Conservation (phyloP, 2,329 filamentous ascomycete genomes). For the Salinomyces thailandicus region DNA sequence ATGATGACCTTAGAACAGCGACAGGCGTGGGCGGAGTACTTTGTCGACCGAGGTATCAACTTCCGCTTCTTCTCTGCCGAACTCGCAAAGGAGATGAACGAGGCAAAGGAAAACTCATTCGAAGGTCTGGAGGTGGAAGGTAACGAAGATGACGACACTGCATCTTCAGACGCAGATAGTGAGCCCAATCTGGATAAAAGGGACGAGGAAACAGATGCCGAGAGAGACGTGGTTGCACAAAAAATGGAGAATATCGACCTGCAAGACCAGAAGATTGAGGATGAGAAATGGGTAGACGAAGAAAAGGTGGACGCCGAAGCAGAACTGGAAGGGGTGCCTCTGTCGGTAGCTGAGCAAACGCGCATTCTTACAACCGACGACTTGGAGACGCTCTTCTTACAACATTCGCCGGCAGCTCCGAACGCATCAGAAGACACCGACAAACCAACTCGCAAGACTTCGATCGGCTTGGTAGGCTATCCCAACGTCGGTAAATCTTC, state of each 20-base stretch:
- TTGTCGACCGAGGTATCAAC: slow-evolving; percentile 67
- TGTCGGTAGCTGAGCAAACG: slow-evolving; percentile 38
- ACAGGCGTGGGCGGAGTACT: slow-evolving; percentile 74
- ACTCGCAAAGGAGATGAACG: slow-evolving; percentile 79
- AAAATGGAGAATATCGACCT: slow-evolving; percentile 37
- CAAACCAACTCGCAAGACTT: slow-evolving; percentile 53
- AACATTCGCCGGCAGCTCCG: slow-evolving; percentile 53
- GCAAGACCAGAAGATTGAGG: slow-evolving; percentile 33
- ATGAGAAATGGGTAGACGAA: slow-evolving; percentile 32
- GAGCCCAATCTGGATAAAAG: slow-evolving; percentile 22
- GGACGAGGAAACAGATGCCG: slow-evolving; percentile 33
- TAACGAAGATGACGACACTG: slow-evolving; percentile 37
- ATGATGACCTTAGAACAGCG: slow-evolving; percentile 92
- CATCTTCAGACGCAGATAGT: slow-evolving; percentile 22
- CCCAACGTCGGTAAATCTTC: slow-evolving; percentile 99
- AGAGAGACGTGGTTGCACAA: slow-evolving; percentile 39
- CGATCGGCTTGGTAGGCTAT: slow-evolving; percentile 91
- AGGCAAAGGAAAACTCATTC: slow-evolving; percentile 50
- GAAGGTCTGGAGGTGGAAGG: slow-evolving; percentile 49
- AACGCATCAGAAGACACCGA: slow-evolving; percentile 34
- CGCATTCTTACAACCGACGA: slow-evolving; percentile 88
- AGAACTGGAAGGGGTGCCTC: slow-evolving; percentile 26
- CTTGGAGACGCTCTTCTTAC: slow-evolving; percentile 76
- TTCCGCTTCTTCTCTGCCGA: slow-evolving; percentile 96
- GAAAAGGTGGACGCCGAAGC: slow-evolving; percentile 25